A percentile compares a stretch with the other conserved stretches of the same genome.
Evolutionary conservation across 768 basidiomycete genomes (phyloP).

Genomic region (Tricholoma bakamatsutake): DNA sequence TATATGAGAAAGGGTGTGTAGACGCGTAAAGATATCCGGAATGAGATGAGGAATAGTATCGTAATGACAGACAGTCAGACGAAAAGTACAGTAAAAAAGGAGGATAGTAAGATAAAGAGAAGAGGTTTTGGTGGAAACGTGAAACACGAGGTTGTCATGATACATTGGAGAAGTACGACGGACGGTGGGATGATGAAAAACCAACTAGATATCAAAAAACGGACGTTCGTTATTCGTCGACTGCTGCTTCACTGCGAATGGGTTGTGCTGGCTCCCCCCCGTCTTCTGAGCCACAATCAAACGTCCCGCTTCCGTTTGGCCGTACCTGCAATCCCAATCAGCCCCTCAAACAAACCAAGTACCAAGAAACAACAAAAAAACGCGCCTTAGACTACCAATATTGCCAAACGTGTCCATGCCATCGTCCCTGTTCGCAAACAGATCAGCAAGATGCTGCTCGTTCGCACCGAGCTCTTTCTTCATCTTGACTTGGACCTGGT

Average conservation of each 20-base stretch:
- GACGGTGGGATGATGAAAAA: neutral
- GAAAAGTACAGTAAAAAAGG: no score
- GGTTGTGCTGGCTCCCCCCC: conserved; percentile 48
- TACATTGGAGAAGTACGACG: neutral
- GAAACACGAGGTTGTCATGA: neutral
- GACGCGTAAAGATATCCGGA: neutral
- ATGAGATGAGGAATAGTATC: neutral
- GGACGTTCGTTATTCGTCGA: conserved; percentile 61
- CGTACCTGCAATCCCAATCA: conserved; percentile 37
- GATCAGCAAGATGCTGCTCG: conserved; percentile 69
- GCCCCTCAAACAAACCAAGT: neutral
- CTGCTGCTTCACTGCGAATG: conserved; percentile 60
- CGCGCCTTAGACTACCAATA: conserved; percentile 63
- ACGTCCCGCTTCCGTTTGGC: conserved; percentile 50
- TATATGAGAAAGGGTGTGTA: neutral
- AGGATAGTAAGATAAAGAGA: neutral
- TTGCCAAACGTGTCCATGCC: conserved; percentile 98
- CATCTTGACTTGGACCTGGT: conserved; percentile 34
- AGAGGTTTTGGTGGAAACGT: neutral
- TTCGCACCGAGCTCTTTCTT: conserved; percentile 46
- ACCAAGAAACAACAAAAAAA: conserved; percentile 12
- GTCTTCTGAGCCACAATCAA: conserved; percentile 38
- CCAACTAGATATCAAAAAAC: conserved; percentile 64
- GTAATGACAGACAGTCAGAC: neutral
- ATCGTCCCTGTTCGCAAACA: conserved; percentile 87